Evolutionary conservation across 371 early-diverging fungal genomes (phyloP).

Genomic region (Coemansia sp.): DNA sequence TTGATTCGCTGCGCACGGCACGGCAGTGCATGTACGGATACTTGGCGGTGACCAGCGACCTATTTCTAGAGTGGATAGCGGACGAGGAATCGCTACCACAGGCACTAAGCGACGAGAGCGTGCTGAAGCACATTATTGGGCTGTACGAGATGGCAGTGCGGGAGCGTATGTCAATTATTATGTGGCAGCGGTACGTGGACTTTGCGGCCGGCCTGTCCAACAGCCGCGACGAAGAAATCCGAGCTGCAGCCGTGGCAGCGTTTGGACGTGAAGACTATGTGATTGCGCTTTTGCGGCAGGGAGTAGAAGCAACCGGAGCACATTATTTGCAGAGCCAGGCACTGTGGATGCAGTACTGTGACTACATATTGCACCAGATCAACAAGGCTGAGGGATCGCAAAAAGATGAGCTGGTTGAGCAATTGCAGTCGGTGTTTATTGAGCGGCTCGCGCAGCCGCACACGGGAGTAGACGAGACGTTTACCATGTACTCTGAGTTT

Average conservation of each 20-base stretch:
- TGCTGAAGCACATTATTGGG: constrained; percentile 5
- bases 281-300: constrained; percentile 17
- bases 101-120: constrained; percentile 1
- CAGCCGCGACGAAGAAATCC: not conserved
- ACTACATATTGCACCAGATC: constrained; percentile 7
- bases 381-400: not conserved
- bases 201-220: constrained; percentile 8
- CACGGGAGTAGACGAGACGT: constrained; percentile 63
- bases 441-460: constrained; percentile 37
- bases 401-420: not conserved
- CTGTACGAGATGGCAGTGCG: constrained; percentile 11
- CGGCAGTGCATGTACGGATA: constrained; percentile 20
- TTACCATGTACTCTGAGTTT: constrained; percentile 65
- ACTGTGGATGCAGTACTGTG: constrained; percentile 28
- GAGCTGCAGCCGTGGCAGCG: constrained; percentile 13
- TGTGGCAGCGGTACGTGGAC: constrained; percentile 37
- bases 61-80: constrained; percentile 27
- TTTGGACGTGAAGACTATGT: constrained; percentile 14
- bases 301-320: constrained; percentile 18
- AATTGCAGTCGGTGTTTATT: constrained; percentile 18
- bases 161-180: constrained; percentile 15
- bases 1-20: constrained; percentile 34
- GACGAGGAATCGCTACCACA: constrained; percentile 24
- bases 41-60: constrained; percentile 26
- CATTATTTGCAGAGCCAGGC: constrained; percentile 24